Conservation (phyloP, 2,329 filamentous ascomycete genomes). For the Aspergillus costaricaensis region DNA sequence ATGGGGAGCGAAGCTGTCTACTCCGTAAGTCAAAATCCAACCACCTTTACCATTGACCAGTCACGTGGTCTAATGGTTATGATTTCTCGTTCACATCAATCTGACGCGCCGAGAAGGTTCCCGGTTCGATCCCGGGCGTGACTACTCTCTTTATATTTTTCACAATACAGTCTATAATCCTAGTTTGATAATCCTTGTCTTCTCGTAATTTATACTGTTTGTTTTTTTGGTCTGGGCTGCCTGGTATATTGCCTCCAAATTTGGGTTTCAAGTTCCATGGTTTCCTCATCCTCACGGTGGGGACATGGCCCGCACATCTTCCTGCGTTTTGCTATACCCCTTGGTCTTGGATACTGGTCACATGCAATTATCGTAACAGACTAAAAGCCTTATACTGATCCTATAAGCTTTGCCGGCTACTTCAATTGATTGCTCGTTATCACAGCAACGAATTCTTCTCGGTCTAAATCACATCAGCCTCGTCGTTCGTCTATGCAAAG, state of each 20-base stretch:
- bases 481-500: neutral
- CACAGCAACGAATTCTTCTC: constrained; percentile 22
- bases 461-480: constrained; percentile 16
- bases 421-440: constrained; percentile 5
- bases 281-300: neutral
- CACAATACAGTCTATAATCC: neutral
- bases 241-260: neutral
- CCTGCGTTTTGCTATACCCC: neutral
- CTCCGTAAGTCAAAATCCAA: neutral
- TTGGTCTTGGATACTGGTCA: too few species aligned
- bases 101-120: constrained; percentile 38
- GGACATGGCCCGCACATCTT: neutral
- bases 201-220: neutral
- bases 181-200: neutral
- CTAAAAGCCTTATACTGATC: too few species aligned
- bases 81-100: constrained; percentile 43
- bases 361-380: too few species aligned
- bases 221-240: neutral
- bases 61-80: constrained; percentile 44
- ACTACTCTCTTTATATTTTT: constrained; percentile 28
- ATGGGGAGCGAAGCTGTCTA: neutral
- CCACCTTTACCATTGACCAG: neutral
- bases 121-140: constrained; percentile 43
- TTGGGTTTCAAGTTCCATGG: neutral
- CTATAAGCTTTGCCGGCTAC: neutral